Base-by-base conservation (phyloP, 2,329 filamentous ascomycete species). In the Fusarium metavorans region DNA sequence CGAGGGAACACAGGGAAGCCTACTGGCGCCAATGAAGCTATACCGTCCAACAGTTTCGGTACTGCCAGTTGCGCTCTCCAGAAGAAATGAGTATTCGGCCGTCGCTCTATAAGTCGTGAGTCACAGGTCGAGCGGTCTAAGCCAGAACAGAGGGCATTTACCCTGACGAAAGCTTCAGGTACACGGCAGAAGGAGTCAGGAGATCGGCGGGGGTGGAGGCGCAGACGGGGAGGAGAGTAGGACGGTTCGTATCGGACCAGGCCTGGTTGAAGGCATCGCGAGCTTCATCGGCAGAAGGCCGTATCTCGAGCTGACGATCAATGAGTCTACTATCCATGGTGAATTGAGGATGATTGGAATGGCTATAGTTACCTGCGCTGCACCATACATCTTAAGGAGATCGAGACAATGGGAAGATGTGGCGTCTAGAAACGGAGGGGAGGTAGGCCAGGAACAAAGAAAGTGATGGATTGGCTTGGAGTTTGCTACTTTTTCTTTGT, bases 41-140 rank as follows among this genome's bases (percentile, higher is more conserved):
- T 98, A 98, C 79, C 97, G 90, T 68, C 96, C 96, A 75, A 99
- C 95, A 20, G 93, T 95, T 84, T 98, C 96, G 32, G 95, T 96
- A 25, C 72, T 77, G n/a, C 77, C 77, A 56, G 95, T 95, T 30
- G 96, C 97, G 79, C 95, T 98, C 85, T 99, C 97, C 83, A 98
- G 97, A 57, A 99, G 90, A 82, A 98, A 98, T 5, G 96, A 98
- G 79, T 94, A 92, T 76, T 94, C 92, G 58, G 93, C 94, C 48
- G 82, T 79, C 39, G 81, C 77, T 30, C 78, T 80, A 45, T 14
- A 56, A 41, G 62, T 20, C 48, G 63, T 73, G 66, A 74, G 76
- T 79, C 68, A 79, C 71, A 72, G 43, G 35, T 27, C 16, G 35
- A 2, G 18, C 20, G n/a, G 48, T 45, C 39, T 27, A 7, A 39